Base-by-base conservation (phyloP, 208 protist species). In the Leishmania amazonensis region DNA sequence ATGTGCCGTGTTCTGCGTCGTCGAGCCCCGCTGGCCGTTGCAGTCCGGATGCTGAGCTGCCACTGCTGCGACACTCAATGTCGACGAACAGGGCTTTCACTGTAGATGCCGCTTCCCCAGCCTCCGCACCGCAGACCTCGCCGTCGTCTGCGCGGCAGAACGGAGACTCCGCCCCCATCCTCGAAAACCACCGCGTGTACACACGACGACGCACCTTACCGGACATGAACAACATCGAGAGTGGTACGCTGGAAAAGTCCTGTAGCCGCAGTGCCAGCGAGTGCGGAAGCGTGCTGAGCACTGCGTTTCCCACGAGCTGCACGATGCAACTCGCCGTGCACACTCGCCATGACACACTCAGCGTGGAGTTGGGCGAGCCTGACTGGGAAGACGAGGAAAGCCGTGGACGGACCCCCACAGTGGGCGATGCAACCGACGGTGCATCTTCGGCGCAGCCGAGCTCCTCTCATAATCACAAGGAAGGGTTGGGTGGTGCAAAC, bases 201-300 rank as follows among this genome's bases (percentile, higher is more conserved):
- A 65, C 75, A 72, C 78, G 78, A 21, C 79, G 78, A 11, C 75
- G 53, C 35, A 79, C 57, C 62, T 86, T 78, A 38, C 74, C 49
- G 5, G 83, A 83, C n/a, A 67, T 72, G 2, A 15, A 35, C 38
- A 72, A 35, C 24, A 42, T 60, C 19, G 76, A 81, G 19, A 81
- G 72, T 67, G 79, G 72, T 31, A n/a, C 77, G 31, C 42, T 79
- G 58, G 60, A 75, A 11, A 58, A 81, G 45, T 86, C 78, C 62
- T n/a, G 75, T 51, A 86, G 83, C 40, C 78, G 71, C 57, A 86
- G 78, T 76, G 71, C 38, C 35, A 86, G 78, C 47, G 78, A 80
- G 67, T 28, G 28, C 68, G 83, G 42, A 7, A 86, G 83, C 49
- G 65, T 86, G 62, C 78, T 86, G 45, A 86, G 83, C 78, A 80